A percentile compares a stretch with the other conserved stretches of the same genome.
These are phyloP conservation scores for Verticillium tricorpus DNA, from an alignment of 2,329 filamentous ascomycete species.

Conservation along the genomic window DNA sequence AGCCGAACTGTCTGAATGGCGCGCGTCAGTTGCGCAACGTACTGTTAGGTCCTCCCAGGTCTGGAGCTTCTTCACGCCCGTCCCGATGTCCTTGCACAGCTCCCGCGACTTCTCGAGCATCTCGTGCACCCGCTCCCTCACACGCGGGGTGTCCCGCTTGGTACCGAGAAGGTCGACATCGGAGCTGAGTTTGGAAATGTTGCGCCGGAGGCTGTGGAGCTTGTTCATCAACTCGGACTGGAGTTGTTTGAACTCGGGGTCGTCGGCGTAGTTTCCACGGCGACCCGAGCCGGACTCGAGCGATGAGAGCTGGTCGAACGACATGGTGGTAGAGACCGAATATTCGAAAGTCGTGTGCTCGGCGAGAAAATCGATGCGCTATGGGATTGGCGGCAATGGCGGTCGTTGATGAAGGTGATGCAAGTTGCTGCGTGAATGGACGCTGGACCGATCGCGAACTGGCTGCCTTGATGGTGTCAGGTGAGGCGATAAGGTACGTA, in stretches of 20 bases:
- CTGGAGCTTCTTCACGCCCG: conserved; percentile 89
- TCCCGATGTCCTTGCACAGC: conserved; percentile 86
- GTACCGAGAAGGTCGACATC: conserved; percentile 85
- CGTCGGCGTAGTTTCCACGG: conserved; percentile 71
- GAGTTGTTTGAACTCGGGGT: conserved; percentile 84
- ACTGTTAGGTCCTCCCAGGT: conserved; percentile 81
- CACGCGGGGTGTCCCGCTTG: conserved; percentile 82
- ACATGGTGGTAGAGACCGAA: conserved; percentile 55
- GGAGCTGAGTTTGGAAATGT: conserved; percentile 78
- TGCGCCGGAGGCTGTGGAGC: conserved; percentile 83
- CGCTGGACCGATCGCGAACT: not conserved
- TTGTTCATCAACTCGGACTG: conserved; percentile 81
- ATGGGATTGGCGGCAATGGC: not conserved
- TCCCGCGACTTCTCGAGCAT: conserved; percentile 81
- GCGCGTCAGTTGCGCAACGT: conserved; percentile 22
- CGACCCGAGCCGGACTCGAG: conserved; percentile 76
- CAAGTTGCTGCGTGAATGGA: not conserved
- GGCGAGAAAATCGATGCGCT: not conserved
- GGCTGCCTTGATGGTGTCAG: not conserved
- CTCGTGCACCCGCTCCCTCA: conserved; percentile 85
- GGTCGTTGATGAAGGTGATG: not conserved
- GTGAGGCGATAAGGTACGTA: conserved; percentile 1
- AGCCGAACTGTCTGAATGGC: conserved; percentile 3
- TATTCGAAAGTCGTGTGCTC: not conserved
- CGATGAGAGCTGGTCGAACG: conserved; percentile 80